Conservation (phyloP, 2,329 filamentous ascomycete species). For the Colletotrichum sp. region DNA sequence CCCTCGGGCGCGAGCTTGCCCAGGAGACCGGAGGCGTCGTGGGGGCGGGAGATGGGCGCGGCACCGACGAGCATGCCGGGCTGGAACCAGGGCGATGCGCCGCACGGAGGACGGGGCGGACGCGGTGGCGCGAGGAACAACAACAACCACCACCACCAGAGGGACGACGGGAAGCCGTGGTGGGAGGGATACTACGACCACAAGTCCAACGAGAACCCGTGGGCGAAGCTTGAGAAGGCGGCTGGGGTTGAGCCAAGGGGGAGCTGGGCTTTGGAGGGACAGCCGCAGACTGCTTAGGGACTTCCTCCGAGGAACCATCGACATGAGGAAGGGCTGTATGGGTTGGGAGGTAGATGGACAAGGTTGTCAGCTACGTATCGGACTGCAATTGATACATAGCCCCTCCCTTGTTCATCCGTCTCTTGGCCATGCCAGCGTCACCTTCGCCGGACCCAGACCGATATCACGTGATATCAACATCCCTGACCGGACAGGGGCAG, state of each 20-base stretch:
- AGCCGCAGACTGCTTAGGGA: background rate
- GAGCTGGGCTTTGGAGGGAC: conserved; percentile 43
- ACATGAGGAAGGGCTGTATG: background rate
- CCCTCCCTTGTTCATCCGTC: background rate
- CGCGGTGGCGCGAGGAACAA: background rate
- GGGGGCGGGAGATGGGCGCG: conserved; percentile 10
- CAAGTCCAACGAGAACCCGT: conserved; percentile 75
- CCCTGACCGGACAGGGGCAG: background rate
- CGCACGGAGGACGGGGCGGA: background rate
- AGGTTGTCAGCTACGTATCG: background rate
- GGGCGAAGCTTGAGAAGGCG: conserved; percentile 61
- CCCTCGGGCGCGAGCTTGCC: conserved; percentile 5
- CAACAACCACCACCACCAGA: background rate
- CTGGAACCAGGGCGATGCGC: background rate
- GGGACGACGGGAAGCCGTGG: conserved; percentile 47
- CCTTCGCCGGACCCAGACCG: background rate
- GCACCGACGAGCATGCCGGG: background rate
- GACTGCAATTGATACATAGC: background rate
- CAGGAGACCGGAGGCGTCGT: conserved; percentile 8
- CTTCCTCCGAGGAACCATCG: background rate
- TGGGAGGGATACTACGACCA: conserved; percentile 74
- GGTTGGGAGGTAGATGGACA: background rate
- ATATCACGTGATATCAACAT: conserved; percentile 12
- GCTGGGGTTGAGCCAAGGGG: conserved; percentile 48
- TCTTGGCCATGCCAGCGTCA: background rate